Evolutionary conservation across 2,329 filamentous ascomycete species (phyloP), one percentile per base, ranked within the genome.

Genomic region (Thielaviopsis ethacetica): DNA sequence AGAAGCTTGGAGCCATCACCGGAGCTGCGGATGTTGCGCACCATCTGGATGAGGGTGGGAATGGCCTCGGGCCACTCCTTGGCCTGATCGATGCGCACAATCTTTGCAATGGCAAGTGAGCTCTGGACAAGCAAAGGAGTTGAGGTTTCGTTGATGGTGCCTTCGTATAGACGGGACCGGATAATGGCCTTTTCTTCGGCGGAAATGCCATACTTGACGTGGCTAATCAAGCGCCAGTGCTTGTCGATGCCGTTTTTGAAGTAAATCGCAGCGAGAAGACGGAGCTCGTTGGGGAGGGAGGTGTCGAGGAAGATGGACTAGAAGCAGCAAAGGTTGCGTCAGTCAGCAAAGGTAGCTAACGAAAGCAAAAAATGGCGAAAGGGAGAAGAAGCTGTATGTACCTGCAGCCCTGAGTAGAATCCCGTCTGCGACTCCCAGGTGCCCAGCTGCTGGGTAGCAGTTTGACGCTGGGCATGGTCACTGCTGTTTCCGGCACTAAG

Each of bases 161-260:
- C 85, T 63, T 88, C 79, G 9, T 95, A 78, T 22, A 95, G 75
- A 24, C 85, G 80, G 4, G 80, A 80, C 55, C 91, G 83, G 58
- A 98, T 93, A 44, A 79, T 68, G 10, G 78, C 73, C 70, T 93
- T 96, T 68, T 95, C 88, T 21, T 85, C 80, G 27, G 81, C 79
- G 68, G 84, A 82, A 59, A 86, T 80, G 55, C 88, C 82, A 38
- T 86, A 87, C 68, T 74, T 76, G 27, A 68, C 56, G 60, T 71
- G 64, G 38, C 72, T 68, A 78, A 88, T 67, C n/a, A 72, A 64
- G 15, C 93, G 81, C 93, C 93, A 98, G 71, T 90, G 89, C 68
- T 86, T 90, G 69, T 97, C 91, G 70, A 97, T 91, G 59, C 91
- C 93, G 70, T 97, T 96, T 70, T 97, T 97, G 58, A 98, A 78